Percentiles rank a stretch among this genome's conserved stretches.
These are phyloP conservation scores for Ophiosphaerella korrae DNA, from an alignment of 2,329 filamentous ascomycete genomes.

Conservation along the genomic window DNA sequence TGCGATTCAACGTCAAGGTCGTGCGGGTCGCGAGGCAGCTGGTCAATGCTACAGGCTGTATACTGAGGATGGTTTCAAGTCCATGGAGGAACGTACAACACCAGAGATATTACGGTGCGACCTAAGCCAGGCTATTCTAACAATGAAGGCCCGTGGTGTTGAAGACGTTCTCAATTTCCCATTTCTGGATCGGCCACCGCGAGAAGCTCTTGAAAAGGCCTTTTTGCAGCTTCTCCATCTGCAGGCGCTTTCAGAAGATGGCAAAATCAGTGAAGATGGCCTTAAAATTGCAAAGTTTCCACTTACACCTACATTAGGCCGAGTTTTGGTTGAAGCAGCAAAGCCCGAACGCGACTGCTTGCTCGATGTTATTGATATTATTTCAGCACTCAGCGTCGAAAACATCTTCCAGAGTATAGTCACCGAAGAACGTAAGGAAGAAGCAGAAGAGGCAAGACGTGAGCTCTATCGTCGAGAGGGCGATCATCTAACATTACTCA, in stretches of 20 bases:
- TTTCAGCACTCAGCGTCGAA: constrained; percentile 68
- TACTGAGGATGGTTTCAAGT: constrained; percentile 75
- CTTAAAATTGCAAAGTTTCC: constrained; percentile 81
- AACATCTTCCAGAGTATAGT: constrained; percentile 65
- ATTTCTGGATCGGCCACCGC: constrained; percentile 79
- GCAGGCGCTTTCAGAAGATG: constrained; percentile 73
- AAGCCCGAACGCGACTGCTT: constrained; percentile 74
- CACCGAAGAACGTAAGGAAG: constrained; percentile 65
- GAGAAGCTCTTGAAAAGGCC: constrained; percentile 80
- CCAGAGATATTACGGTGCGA: constrained; percentile 94
- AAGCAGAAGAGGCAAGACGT: constrained; percentile 60
- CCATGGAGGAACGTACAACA: constrained; percentile 72
- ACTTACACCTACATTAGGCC: constrained; percentile 77
- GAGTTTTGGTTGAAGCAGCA: constrained; percentile 81
- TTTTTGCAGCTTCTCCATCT: constrained; percentile 80
- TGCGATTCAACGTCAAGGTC: constrained; percentile 86
- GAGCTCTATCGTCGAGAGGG: constrained; percentile 65
- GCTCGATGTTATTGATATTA: constrained; percentile 83
- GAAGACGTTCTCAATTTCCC: constrained; percentile 82
- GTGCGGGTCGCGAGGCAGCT: constrained; percentile 88
- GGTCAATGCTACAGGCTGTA: constrained; percentile 92
- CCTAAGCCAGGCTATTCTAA: constrained; percentile 81
- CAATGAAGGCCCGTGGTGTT: constrained; percentile 91
- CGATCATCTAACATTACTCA: constrained; percentile 67
- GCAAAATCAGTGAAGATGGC: constrained; percentile 75